Conservation (phyloP, 2,329 filamentous ascomycete genomes). For the Phaeophleospora eucalypticola region DNA sequence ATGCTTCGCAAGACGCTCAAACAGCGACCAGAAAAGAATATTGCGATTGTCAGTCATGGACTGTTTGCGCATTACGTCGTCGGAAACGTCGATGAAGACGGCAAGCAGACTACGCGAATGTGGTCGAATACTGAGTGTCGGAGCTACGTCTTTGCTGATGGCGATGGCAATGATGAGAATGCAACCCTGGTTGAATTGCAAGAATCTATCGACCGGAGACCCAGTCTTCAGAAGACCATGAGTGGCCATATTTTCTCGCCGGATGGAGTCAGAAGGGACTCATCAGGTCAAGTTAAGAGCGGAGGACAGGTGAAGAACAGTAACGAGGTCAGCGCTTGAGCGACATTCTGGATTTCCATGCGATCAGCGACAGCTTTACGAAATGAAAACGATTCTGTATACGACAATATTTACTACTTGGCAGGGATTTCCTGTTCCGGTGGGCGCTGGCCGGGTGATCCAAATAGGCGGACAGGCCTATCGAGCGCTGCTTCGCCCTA, state of each 20-base stretch:
- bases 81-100: slow-evolving; percentile 18
- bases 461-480: too few species aligned
- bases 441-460: too few species aligned
- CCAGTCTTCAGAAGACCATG: slow-evolving; percentile 6
- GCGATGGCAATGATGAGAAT: slow-evolving; percentile 7
- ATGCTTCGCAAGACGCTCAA: slow-evolving; percentile 11
- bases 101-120: slow-evolving; percentile 13
- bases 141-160: slow-evolving; percentile 14
- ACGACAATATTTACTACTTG: too few species aligned
- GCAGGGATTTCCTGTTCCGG: too few species aligned
- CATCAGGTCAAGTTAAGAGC: background rate
- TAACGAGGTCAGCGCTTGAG: background rate
- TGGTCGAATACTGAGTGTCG: slow-evolving; percentile 22
- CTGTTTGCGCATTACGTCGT: slow-evolving; percentile 19
- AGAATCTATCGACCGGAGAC: slow-evolving; percentile 9
- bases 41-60: slow-evolving; percentile 22
- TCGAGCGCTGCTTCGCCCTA: too few species aligned
- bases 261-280: background rate
- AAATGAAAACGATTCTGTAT: too few species aligned
- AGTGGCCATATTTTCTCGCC: background rate
- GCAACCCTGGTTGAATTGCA: slow-evolving; percentile 11
- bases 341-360: background rate
- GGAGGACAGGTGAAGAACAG: background rate
- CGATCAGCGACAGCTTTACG: too few species aligned
- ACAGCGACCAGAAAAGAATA: slow-evolving; percentile 16